phyloP scores from a whole-genome alignment of 495 filamentous ascomycete species.

The Lichenothelia convexa region DNA sequence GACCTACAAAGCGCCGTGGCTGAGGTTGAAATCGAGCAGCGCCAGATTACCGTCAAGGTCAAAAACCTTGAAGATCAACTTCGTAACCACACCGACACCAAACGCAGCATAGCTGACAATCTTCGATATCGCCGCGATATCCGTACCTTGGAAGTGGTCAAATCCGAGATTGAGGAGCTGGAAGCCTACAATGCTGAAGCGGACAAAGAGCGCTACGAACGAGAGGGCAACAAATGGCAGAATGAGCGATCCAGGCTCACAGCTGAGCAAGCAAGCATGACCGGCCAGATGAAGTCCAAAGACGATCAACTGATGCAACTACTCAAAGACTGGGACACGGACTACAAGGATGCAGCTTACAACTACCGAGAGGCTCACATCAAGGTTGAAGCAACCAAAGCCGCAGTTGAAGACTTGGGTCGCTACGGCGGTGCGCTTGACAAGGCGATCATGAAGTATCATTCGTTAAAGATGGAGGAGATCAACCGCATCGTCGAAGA shows the following conservation, averaged over 20 bases:
- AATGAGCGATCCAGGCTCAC: conserved; percentile 39
- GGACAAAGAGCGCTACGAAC: conserved; percentile 55
- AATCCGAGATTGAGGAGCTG: conserved; percentile 54
- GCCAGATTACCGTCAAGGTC: conserved; percentile 42
- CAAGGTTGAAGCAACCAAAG: conserved; percentile 82
- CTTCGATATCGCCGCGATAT: conserved; percentile 60
- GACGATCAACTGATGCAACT: conserved; percentile 57
- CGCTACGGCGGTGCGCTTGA: conserved; percentile 68
- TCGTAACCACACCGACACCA: conserved; percentile 57
- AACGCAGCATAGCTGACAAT: conserved; percentile 72
- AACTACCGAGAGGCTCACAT: conserved; percentile 80
- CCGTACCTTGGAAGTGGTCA: conserved; percentile 44
- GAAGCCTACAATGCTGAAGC: conserved; percentile 64
- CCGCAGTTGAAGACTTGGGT: conserved; percentile 73
- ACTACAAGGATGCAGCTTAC: conserved; percentile 66
- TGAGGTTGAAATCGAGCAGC: conserved; percentile 47
- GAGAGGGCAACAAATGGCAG: conserved; percentile 46
- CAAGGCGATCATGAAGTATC: conserved; percentile 92
- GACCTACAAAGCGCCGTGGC: conserved; percentile 44
- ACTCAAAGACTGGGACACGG: conserved; percentile 58
- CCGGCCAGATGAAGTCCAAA: conserved; percentile 60
- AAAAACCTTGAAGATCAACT: conserved; percentile 66
- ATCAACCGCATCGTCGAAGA: conserved; percentile 91
- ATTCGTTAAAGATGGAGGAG: conserved; percentile 92
- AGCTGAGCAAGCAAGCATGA: conserved; percentile 41